A percentile compares a stretch with the other conserved stretches of the same genome.
Evolutionary conservation across 1,284 basidiomycete genomes (phyloP).

Genomic region (Moesziomyces sp.): DNA sequence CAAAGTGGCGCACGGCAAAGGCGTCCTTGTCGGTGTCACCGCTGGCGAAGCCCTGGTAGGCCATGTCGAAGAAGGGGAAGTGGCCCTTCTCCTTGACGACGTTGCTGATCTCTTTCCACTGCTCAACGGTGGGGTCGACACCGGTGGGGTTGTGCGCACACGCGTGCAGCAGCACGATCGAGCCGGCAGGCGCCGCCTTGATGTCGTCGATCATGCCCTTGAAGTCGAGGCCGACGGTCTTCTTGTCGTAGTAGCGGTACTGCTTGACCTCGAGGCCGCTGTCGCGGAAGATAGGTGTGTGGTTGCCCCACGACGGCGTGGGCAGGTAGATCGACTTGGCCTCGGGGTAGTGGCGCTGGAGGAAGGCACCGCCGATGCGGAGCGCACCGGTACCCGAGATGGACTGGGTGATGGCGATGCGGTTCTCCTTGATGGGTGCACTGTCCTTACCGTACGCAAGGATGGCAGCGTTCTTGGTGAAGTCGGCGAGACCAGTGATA

Average conservation of each 20-base stretch:
- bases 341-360: conserved; percentile 84
- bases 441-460: conserved; percentile 86
- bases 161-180: conserved; percentile 72
- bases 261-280: conserved; percentile 91
- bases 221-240: conserved; percentile 68
- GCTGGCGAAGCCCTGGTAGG: conserved; percentile 72
- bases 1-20: conserved; percentile 68
- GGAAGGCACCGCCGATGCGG: conserved; percentile 93
- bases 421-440: conserved; percentile 77
- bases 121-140: conserved; percentile 67
- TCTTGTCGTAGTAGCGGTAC: conserved; percentile 74
- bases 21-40: conserved; percentile 66
- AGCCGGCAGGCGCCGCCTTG: conserved; percentile 70
- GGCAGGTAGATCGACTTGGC: conserved; percentile 93
- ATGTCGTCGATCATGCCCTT: conserved; percentile 66
- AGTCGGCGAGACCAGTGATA: conserved; percentile 88
- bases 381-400: conserved; percentile 99
- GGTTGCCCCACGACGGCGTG: conserved; percentile 96
- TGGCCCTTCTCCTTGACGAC: conserved; percentile 77
- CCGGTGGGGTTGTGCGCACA: conserved; percentile 72
- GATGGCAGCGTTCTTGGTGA: conserved; percentile 88
- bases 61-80: conserved; percentile 97
- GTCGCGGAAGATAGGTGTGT: conserved; percentile 79
- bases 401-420: conserved; percentile 86
- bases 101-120: conserved; percentile 66